A percentile compares a stretch with the other conserved stretches of the same genome.
Conservation (phyloP, 2,329 filamentous ascomycete genomes). For the Zalaria sp. region DNA sequence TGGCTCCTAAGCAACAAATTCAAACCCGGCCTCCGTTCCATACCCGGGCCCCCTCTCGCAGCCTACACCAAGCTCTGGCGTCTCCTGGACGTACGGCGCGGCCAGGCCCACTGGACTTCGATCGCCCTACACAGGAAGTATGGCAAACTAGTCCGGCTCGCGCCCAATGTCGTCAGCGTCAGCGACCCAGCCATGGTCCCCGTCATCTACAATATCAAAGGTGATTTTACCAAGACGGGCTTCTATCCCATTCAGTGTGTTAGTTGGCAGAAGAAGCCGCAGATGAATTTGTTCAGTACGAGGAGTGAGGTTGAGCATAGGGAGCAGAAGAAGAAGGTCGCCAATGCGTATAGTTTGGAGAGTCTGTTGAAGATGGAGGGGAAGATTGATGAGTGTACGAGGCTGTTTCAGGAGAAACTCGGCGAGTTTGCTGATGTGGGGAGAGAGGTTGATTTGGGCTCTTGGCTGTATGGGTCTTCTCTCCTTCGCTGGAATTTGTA, state of each 20-base stretch:
- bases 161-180: conserved; percentile 61
- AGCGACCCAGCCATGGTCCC: conserved; percentile 55
- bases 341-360: conserved; percentile 26
- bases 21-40: conserved; percentile 1
- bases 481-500: no score
- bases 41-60: conserved; percentile 4
- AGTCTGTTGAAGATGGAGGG: conserved; percentile 21
- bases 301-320: conserved; percentile 26
- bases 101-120: conserved; percentile 2
- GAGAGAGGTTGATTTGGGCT: conserved; percentile 12
- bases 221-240: conserved; percentile 9
- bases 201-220: conserved; percentile 44
- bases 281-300: conserved; percentile 19
- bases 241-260: conserved; percentile 17
- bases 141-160: conserved; percentile 58
- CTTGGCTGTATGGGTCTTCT: conserved; percentile 9
- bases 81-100: conserved; percentile 4
- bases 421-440: conserved; percentile 9
- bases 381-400: conserved; percentile 13
- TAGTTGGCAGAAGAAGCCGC: conserved; percentile 10
- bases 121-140: conserved; percentile 44
- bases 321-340: conserved; percentile 22
- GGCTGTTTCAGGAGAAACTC: conserved; percentile 12
- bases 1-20: conserved; percentile 4
- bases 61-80: conserved; percentile 6